These are phyloP conservation scores for Paramecium octaurelia DNA, from an alignment of 73 alveolate genomes.

Conservation along the genomic window DNA sequence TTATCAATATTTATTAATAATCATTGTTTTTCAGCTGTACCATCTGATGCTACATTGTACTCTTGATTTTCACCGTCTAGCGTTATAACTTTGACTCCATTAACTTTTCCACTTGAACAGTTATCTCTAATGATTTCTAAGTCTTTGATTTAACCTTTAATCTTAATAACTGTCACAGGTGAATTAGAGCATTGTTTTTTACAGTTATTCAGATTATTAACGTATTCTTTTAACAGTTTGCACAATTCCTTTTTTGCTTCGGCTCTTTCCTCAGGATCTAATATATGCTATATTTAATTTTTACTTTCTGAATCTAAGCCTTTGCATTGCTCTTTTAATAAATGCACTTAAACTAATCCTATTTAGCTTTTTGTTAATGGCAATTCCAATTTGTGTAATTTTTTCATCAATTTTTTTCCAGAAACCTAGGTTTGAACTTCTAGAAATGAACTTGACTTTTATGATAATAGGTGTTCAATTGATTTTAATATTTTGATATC, in stretches of 20 bases:
- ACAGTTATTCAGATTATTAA: not conserved
- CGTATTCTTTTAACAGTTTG: not conserved
- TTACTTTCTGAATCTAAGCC: not conserved
- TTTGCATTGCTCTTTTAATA: not conserved
- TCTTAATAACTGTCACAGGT: slow-evolving; percentile 7
- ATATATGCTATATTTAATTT: not conserved
- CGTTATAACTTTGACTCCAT: not conserved
- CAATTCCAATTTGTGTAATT: not conserved
- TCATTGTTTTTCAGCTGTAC: not conserved
- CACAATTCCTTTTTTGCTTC: slow-evolving; percentile 13
- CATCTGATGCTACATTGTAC: not conserved
- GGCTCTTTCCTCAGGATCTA: not conserved
- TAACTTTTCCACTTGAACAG: not conserved
- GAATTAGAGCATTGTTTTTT: not conserved
- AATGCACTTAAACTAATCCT: not conserved
- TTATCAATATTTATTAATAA: not conserved
- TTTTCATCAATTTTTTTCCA: not conserved
- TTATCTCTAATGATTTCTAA: not conserved
- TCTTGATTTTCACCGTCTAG: not conserved
- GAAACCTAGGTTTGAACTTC: not conserved
- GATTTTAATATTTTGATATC: not conserved
- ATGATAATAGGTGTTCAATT: not conserved
- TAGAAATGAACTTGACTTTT: not conserved
- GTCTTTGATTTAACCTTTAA: slow-evolving; percentile 34
- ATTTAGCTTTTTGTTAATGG: not conserved